Evolutionary conservation across 2,329 filamentous ascomycete species (phyloP).

Genomic region (Sclerotiophoma versabilis): DNA sequence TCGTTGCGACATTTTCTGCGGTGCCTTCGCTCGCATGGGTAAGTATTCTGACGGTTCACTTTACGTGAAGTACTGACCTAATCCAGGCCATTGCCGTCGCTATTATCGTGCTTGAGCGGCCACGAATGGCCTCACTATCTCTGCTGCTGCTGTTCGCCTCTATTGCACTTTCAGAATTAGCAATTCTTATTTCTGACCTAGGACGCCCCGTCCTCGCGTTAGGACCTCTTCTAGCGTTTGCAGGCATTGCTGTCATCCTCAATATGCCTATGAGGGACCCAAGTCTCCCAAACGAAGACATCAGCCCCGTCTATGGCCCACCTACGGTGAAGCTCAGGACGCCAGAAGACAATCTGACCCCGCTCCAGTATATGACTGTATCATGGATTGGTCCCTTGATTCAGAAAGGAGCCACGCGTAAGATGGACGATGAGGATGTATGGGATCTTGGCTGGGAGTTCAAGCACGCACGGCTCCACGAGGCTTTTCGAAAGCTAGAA

Average conservation of each 20-base stretch:
- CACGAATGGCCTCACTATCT: conserved; percentile 51
- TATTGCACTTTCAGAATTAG: conserved; percentile 45
- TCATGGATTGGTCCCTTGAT: conserved; percentile 84
- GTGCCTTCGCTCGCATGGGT: conserved; percentile 47
- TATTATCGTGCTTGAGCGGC: conserved; percentile 50
- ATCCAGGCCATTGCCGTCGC: conserved; percentile 45
- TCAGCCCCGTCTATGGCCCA: conserved; percentile 63
- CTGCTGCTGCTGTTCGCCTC: conserved; percentile 48
- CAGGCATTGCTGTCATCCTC: conserved; percentile 63
- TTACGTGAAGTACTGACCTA: conserved; percentile 18
- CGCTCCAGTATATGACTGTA: conserved; percentile 86
- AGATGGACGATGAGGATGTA: conserved; percentile 79
- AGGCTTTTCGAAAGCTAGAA: conserved; percentile 73
- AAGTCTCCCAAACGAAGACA: conserved; percentile 59
- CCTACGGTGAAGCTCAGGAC: conserved; percentile 69
- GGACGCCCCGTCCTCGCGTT: conserved; percentile 42
- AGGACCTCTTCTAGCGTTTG: conserved; percentile 53
- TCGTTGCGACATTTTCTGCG: conserved; percentile 23
- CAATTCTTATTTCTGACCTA: conserved; percentile 28
- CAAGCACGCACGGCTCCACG: conserved; percentile 78
- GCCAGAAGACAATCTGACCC: conserved; percentile 79
- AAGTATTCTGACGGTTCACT: conserved; percentile 8
- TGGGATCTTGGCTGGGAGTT: conserved; percentile 83
- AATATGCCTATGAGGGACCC: conserved; percentile 75
- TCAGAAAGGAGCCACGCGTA: conserved; percentile 65